Conservation (phyloP, 2,329 filamentous ascomycete species). For the Cladobotryum mycophilum region DNA sequence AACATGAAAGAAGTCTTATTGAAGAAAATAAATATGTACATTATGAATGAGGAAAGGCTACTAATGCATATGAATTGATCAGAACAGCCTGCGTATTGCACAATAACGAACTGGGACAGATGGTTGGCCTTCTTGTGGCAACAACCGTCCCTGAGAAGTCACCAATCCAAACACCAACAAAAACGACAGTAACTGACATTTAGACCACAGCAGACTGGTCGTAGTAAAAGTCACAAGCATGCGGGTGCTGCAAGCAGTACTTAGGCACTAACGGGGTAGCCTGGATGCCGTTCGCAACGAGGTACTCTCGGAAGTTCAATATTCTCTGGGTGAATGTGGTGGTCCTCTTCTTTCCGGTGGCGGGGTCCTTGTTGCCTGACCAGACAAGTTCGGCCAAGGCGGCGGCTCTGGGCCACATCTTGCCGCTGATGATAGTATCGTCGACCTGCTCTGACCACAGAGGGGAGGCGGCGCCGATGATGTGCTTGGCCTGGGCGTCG, state of each 20-base stretch:
- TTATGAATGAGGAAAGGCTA: too few relatives aligned
- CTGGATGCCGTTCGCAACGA: slow-evolving; percentile 22
- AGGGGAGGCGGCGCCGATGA: slow-evolving; percentile 46
- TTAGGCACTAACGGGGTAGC: slow-evolving; percentile 1
- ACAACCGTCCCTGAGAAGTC: not conserved
- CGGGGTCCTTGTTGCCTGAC: slow-evolving; percentile 46
- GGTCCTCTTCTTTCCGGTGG: slow-evolving; percentile 36
- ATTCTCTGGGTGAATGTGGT: slow-evolving; percentile 42
- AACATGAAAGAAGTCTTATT: too few relatives aligned
- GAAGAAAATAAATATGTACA: too few relatives aligned
- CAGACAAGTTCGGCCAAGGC: slow-evolving; percentile 50
- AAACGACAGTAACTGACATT: not conserved
- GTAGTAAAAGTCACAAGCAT: slow-evolving; percentile 49
- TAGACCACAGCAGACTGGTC: slow-evolving; percentile 38
- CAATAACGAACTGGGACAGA: not conserved
- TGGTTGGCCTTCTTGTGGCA: not conserved
- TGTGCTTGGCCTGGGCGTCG: slow-evolving; percentile 37
- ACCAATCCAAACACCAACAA: not conserved
- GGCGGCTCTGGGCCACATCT: slow-evolving; percentile 51
- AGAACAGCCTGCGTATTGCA: not conserved
- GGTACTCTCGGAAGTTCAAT: slow-evolving; percentile 53
- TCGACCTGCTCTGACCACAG: slow-evolving; percentile 52
- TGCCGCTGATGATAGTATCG: slow-evolving; percentile 41
- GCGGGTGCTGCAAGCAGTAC: slow-evolving; percentile 49
- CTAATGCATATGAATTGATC: too few relatives aligned